Conservation (phyloP, 1,284 basidiomycete genomes). For the Naganishia cerealis region DNA sequence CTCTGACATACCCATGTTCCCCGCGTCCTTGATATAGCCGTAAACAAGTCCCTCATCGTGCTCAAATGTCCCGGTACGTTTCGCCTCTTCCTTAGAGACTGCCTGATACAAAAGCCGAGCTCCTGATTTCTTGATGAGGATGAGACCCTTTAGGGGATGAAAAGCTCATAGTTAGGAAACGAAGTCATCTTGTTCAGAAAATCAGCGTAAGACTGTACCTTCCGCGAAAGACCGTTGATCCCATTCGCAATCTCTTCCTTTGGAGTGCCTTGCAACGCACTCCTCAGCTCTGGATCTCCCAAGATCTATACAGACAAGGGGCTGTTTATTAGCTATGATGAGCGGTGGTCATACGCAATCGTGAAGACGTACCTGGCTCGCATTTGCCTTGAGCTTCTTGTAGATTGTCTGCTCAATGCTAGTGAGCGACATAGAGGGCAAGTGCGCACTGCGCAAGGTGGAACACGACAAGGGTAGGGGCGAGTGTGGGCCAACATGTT, state of each 20-base stretch:
- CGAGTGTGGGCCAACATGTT: not conserved
- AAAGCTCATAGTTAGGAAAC: not conserved
- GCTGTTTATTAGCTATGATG: not conserved
- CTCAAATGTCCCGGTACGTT: slow-evolving; percentile 30
- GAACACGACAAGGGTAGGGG: not conserved
- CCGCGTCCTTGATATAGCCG: slow-evolving; percentile 26
- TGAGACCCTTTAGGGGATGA: slow-evolving; percentile 4
- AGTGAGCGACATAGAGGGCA: slow-evolving; percentile 24
- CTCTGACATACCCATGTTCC: slow-evolving; percentile 19
- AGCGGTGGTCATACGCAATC: not conserved
- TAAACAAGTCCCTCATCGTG: slow-evolving; percentile 31
- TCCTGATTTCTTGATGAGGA: slow-evolving; percentile 24
- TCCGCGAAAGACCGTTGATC: slow-evolving; percentile 27
- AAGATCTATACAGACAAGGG: not conserved
- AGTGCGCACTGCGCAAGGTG: not conserved
- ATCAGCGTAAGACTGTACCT: not conserved
- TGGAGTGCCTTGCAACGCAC: not conserved
- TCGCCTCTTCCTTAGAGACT: slow-evolving; percentile 32
- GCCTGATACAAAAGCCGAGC: slow-evolving; percentile 22
- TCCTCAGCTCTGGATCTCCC: slow-evolving; percentile 15
- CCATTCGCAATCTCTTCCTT: slow-evolving; percentile 21
- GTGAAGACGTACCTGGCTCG: slow-evolving; percentile 10
- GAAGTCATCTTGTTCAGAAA: not conserved
- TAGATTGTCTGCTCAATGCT: slow-evolving; percentile 21
- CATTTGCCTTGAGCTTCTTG: slow-evolving; percentile 21